phyloP scores from a whole-genome alignment of 1,284 basidiomycete genomes.

The Austroboletus niveus region DNA sequence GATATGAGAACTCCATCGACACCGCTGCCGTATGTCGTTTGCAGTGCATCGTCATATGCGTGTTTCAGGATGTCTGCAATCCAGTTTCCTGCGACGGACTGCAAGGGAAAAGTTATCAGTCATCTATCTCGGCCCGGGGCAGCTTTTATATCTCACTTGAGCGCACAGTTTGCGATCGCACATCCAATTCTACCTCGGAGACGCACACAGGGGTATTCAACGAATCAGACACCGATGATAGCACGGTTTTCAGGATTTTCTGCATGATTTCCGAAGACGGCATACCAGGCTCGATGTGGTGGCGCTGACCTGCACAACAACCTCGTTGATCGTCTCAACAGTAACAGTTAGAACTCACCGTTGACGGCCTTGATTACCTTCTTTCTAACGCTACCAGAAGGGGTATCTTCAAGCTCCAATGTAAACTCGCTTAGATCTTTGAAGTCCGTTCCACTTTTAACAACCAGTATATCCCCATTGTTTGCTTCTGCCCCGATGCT shows the following conservation, averaged over 20 bases:
- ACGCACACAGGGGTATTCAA: conserved; percentile 75
- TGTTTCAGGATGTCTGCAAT: conserved; percentile 85
- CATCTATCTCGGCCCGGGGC: too few species aligned
- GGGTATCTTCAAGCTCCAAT: conserved; percentile 61
- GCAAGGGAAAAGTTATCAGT: conserved; percentile 2
- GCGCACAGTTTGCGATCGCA: conserved; percentile 74
- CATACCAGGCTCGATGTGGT: conserved; percentile 59
- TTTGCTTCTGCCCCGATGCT: conserved; percentile 77
- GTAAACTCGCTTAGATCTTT: conserved; percentile 78
- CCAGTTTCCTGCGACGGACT: conserved; percentile 87
- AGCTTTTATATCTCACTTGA: conserved; percentile 52
- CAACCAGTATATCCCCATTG: conserved; percentile 64
- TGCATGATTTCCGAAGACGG: conserved; percentile 59
- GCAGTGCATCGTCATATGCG: conserved; percentile 80
- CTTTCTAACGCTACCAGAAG: conserved; percentile 61
- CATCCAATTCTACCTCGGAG: conserved; percentile 68
- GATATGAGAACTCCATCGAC: conserved; percentile 80
- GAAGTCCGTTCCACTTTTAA: conserved; percentile 93
- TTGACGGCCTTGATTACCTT: conserved; percentile 65
- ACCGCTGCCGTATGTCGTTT: conserved; percentile 57
- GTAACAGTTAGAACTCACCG: conserved; percentile 39
- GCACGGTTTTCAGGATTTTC: conserved; percentile 60
- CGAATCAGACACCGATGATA: conserved; percentile 71
- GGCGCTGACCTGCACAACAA: conserved; percentile 53
- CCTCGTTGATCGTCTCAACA: background rate